Base-by-base conservation (phyloP, 2,329 filamentous ascomycete genomes). In the Byssoonygena ceratinophila region DNA sequence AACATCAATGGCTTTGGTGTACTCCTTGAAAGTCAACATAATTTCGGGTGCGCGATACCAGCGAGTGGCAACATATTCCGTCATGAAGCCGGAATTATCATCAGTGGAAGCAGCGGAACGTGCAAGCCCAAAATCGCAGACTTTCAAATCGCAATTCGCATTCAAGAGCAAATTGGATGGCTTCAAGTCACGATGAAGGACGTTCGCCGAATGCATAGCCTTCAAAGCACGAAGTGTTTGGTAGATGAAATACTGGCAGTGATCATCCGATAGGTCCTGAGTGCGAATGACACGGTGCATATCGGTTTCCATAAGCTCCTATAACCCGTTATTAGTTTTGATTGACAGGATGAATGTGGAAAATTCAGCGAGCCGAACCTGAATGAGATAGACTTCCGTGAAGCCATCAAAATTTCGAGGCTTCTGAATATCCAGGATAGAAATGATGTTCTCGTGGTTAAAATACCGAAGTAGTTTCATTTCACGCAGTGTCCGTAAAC, bases 11-110 rank as follows among this genome's bases (percentile, higher is more conserved):
- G 92, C 92, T 74, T 97, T 98, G 63, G 92, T 98, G 75, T 98
- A 98, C 73, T 98, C 92, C 76, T 98, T 97, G 78, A 97, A 98
- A 11, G 92, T 98, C 74, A 98, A 84, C 92, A 98, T 98, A 70
- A 98, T 98, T 70, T 98, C 92, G 2, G 92, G 92, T 4, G 92
- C 92, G 71, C 92, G 89, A 73, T 98, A 98, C 92, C 92, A 98
- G 64, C 92, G 84, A 44, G 92, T 98, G 48, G 92, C 92, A 53
- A 98, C 92, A 68, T 98, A 98, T 94, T 98, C 92, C 14, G 92
- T 98, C 92, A 98, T 98, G 80, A 98, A 98, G 20, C 92, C 92
- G n/a, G 91, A 96, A 74, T 98, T 98, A 71, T 98, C 92, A 66
- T 98, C 92, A 61, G 94, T 94, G 8, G 91, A 96, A 7, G 92